Conservation (phyloP, 208 protist genomes). For the Novymonas esmeraldas region DNA sequence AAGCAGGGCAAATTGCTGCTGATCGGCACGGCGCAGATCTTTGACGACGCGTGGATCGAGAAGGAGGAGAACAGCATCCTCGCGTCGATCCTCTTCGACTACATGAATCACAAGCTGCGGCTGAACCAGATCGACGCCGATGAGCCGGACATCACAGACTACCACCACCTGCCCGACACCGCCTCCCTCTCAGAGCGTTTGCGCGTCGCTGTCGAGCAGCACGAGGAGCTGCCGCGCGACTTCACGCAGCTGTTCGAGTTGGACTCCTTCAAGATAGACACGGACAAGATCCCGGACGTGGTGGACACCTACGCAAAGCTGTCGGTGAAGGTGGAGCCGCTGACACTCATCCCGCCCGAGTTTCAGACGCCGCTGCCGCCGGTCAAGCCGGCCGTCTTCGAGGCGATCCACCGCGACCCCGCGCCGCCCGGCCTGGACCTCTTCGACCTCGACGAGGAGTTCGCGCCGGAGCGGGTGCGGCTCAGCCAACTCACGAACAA, state of each 20-base stretch:
- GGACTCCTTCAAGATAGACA: conserved; percentile 94
- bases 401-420: conserved; percentile 93
- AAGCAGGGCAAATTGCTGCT: conserved; percentile 92
- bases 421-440: conserved; percentile 93
- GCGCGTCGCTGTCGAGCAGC: conserved; percentile 95
- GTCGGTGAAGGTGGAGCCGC: conserved; percentile 93
- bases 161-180: conserved; percentile 95
- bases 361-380: conserved; percentile 96
- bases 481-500: conserved; percentile 97
- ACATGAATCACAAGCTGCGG: conserved; percentile 81
- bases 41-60: conserved; percentile 94
- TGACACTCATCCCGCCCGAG: conserved; percentile 95
- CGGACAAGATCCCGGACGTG: conserved; percentile 92
- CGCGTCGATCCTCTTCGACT: conserved; percentile 86
- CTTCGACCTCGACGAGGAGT: conserved; percentile 97
- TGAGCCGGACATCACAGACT: conserved; percentile 95
- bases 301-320: conserved; percentile 92
- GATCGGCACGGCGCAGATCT: conserved; percentile 87
- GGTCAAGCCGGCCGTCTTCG: conserved; percentile 94
- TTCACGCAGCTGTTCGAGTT: conserved; percentile 95
- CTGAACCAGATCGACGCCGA: conserved; percentile 96
- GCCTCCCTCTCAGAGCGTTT: conserved; percentile 91
- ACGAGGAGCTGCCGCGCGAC: conserved; percentile 95
- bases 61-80: conserved; percentile 95
- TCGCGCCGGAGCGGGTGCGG: conserved; percentile 94